Evolutionary conservation across 495 filamentous ascomycete genomes (phyloP), one percentile per base, ranked within the genome.

Genomic region (Cetradonia linearis): DNA sequence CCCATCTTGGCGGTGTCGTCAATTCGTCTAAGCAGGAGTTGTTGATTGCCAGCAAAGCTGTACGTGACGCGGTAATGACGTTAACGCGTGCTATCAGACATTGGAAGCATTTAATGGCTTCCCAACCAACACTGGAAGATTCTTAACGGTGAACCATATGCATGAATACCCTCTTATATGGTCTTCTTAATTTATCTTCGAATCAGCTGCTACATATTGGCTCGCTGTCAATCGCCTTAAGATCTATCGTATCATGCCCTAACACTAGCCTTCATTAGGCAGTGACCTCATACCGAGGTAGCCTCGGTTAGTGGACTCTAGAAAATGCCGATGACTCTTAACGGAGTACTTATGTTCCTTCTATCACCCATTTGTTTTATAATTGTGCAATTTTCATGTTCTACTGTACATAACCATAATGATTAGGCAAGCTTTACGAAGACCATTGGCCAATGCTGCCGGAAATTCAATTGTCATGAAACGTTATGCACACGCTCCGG

Each of bases 1-100:
- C 91, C 91, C 91, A 96, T 96, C 55, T 85, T 82, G 74, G 75
- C 77, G 38, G 36, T 36, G 27, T 28, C 52, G 4, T 18, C 50
- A 20, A 6, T 7, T 23, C 18, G 33, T 20, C 18, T 23, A 20
- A 11, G 28, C 27, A n/a, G 28, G 25, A 34, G 9, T 13, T 33
- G 31, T n/a, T n/a, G 27, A 13, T 34, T 25, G 50, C 30, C 33
- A 36, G 50, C 50, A 14, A 20, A 34, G 20, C 33, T 34, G 20
- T 54, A 20, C 31, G 50, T n/a, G n/a, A n/a, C 28, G 30, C 30
- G 18, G 28, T 10, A 53, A 31, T 54, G 50, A 54, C 50, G 50
- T 53, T 33, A 9, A 25, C 42, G 42, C 42, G 42, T 46, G 20
- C 25, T 25, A 4, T 46, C 9, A 46, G 20, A 20, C 20, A 23